These are phyloP conservation scores for Conticribra guillardii DNA, from an alignment of 108 stramenopile genomes.

Conservation along the genomic window DNA sequence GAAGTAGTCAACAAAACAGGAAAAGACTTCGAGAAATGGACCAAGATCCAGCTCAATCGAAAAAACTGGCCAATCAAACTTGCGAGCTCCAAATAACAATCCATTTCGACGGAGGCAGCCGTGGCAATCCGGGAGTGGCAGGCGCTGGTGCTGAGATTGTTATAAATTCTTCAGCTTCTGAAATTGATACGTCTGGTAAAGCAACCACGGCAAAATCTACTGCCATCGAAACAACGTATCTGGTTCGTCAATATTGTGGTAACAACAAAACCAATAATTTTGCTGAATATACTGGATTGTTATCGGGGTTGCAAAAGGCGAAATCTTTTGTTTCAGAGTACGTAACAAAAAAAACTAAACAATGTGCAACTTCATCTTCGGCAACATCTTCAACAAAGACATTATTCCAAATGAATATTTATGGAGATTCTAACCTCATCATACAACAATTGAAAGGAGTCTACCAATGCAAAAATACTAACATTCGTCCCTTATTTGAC, in stretches of 20 bases:
- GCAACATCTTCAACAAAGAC: not conserved
- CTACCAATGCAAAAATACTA: constrained; percentile 59
- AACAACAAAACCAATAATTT: constrained; percentile 70
- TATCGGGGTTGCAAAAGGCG: constrained; percentile 56
- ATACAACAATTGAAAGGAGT: constrained; percentile 74
- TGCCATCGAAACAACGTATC: constrained; percentile 25
- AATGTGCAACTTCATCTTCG: not conserved
- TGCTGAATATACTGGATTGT: constrained; percentile 79
- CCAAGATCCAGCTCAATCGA: not conserved
- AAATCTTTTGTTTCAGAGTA: constrained; percentile 9
- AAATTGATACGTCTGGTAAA: no score
- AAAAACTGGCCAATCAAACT: not conserved
- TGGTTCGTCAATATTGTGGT: constrained; percentile 60
- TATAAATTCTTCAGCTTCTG: not conserved
- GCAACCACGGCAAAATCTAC: no score
- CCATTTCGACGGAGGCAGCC: constrained; percentile 83
- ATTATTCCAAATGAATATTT: constrained; percentile 17
- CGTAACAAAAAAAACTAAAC: constrained; percentile 1
- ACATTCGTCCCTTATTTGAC: constrained; percentile 48
- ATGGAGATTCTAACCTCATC: constrained; percentile 81
- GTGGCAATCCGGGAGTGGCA: constrained; percentile 87
- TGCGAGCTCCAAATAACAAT: constrained; percentile 39
- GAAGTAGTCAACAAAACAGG: not conserved
- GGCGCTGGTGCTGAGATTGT: constrained; percentile 70
- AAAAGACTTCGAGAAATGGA: constrained; percentile 12